These are phyloP conservation scores for Cladophialophora chaetospira DNA, from an alignment of 2,329 filamentous ascomycete species.

Conservation along the genomic window DNA sequence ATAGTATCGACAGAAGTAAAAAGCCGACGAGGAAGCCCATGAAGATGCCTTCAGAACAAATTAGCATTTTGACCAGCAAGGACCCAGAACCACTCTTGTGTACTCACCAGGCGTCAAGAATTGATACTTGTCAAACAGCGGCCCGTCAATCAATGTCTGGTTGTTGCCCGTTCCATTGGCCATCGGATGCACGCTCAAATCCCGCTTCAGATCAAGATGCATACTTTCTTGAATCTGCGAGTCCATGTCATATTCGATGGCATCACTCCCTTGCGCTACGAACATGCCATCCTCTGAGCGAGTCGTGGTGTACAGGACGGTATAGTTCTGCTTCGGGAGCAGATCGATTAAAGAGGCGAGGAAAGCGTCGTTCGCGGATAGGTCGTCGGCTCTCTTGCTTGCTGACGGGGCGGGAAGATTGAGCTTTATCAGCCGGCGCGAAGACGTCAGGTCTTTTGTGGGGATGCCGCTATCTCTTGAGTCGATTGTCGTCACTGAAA, in stretches of 20 bases:
- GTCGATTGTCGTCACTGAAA: constrained; percentile 47
- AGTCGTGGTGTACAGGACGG: constrained; percentile 73
- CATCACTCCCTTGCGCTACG: constrained; percentile 34
- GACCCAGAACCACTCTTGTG: no score
- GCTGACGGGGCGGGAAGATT: constrained; percentile 44
- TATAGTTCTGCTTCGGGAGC: constrained; percentile 62
- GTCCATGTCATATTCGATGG: constrained; percentile 62
- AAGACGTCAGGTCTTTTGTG: constrained; percentile 22
- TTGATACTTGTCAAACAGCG: constrained; percentile 87
- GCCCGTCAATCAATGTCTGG: constrained; percentile 41
- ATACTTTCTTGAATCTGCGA: constrained; percentile 63
- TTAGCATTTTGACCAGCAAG: neutral
- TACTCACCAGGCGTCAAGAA: constrained; percentile 82
- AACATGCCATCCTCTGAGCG: constrained; percentile 45
- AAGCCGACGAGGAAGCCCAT: constrained; percentile 75
- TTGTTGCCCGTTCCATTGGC: constrained; percentile 28
- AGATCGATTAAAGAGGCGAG: constrained; percentile 51
- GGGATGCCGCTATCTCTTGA: constrained; percentile 34
- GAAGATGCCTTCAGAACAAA: constrained; percentile 68
- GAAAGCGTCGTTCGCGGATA: constrained; percentile 43
- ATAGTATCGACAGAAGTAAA: constrained; percentile 74
- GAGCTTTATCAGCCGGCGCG: constrained; percentile 45
- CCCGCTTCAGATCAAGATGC: constrained; percentile 75
- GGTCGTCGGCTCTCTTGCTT: constrained; percentile 16
- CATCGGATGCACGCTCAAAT: constrained; percentile 44